Evolutionary conservation across 306 rosid species (phyloP), one percentile per base, ranked within the genome.

Genomic region (Morella rubra): DNA sequence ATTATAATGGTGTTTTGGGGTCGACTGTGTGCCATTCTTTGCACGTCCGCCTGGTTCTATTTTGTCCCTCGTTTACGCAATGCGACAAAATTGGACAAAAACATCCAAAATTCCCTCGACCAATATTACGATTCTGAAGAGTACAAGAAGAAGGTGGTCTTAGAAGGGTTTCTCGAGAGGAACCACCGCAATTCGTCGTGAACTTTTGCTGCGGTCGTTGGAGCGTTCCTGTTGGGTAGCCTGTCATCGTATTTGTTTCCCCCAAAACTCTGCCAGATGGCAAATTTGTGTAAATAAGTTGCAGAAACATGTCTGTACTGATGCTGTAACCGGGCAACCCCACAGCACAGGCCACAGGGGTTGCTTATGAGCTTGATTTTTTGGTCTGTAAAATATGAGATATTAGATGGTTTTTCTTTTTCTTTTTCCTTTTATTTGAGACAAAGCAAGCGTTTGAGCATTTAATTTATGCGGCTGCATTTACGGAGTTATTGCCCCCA

Each of bases 41-140:
- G 89, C 66, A 91, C 95, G 71, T 85, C 89, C 11, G 89, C 86
- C 10, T 91, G 93, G 95, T 55, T 88, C 4, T 91, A 88, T 50
- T 77, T 80, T n/a, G 44, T 81, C 22, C 89, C 95, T 4, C 85
- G 83, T 51, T 65, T 88, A 1, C 77, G 32, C n/a, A 72, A n/a
- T 7, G 44, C 0, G 11, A 19, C 61, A 8, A 55, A 55, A 19
- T n/a, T 11, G 0, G 42, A 1, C 27, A 19, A 2, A 32, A 27
- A 8, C 1, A 47, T 13, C 10, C 74, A 32, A 6, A 76, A 68
- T 32, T 13, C 16, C 4, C 49, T 5, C 6, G 14, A 41, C 41
- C 47, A 51, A 37, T 82, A 81, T 41, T 47, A 73, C 54, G 70
- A 69, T 8, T 84, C 85, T 24, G 75, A 74, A 24, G 78, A 77